Conservation (phyloP, 345 rosid species). For the Abelmoschus esculentus region DNA sequence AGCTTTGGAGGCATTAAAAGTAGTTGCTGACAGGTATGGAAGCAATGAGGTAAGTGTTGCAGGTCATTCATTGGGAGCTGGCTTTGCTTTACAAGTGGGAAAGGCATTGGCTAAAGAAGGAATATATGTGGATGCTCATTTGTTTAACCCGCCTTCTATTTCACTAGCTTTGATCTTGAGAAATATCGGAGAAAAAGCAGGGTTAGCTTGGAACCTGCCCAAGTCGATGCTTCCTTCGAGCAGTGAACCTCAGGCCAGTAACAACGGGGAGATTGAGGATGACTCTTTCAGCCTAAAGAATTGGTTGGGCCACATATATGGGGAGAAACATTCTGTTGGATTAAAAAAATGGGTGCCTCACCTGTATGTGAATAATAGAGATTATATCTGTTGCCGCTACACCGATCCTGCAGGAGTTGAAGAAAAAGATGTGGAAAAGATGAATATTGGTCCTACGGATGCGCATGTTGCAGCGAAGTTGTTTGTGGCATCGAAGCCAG, state of each 20-base stretch:
- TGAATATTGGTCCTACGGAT: neutral
- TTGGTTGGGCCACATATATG: neutral
- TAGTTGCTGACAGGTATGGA: constrained; percentile 62
- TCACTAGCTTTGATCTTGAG: constrained; percentile 80
- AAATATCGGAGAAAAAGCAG: constrained; percentile 26
- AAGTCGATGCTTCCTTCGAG: neutral
- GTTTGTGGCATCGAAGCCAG: no score
- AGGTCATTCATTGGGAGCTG: constrained; percentile 94
- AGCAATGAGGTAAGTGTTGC: constrained; percentile 69
- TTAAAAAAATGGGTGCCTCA: neutral
- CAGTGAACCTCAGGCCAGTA: neutral
- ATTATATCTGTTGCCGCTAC: neutral
- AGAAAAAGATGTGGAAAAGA: neutral
- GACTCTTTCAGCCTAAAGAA: no score
- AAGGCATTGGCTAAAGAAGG: constrained; percentile 83
- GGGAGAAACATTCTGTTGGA: constrained; percentile 26
- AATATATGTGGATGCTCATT: constrained; percentile 69
- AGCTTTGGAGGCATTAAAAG: constrained; percentile 49
- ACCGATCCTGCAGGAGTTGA: no score
- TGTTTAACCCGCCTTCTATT: constrained; percentile 86
- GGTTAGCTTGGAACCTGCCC: neutral
- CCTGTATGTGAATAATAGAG: neutral
- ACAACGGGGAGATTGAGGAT: neutral
- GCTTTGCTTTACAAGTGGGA: constrained; percentile 88
- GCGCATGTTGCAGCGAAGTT: neutral